Percentiles rank a stretch among this genome's conserved stretches.
phyloP scores from a whole-genome alignment of 2,329 filamentous ascomycete genomes.

The Chaetomium strumarium region DNA sequence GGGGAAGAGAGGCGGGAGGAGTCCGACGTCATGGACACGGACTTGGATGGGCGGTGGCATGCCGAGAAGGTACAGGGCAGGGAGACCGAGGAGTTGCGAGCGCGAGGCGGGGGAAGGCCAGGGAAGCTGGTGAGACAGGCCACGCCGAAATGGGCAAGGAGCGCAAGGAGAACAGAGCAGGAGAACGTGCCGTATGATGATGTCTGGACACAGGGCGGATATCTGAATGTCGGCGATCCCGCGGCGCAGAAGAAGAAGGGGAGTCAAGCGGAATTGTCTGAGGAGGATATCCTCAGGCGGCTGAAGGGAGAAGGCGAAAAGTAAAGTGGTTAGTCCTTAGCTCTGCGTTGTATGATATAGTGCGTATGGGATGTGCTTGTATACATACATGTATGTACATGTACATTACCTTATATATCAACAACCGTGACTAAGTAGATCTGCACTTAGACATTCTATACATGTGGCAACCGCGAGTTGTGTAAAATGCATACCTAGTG shows the following conservation, averaged over 20 bases:
- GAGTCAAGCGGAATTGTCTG: background rate
- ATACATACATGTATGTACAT: too few relatives aligned
- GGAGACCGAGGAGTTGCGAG: background rate
- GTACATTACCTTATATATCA: background rate
- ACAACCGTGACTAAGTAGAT: too few relatives aligned
- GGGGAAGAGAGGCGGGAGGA: background rate
- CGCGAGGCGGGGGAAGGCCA: background rate
- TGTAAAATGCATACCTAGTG: too few relatives aligned
- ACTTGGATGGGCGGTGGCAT: too few relatives aligned
- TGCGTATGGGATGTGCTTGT: constrained; percentile 3
- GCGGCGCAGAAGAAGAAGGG: background rate
- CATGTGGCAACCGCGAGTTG: too few relatives aligned
- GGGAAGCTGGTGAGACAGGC: background rate
- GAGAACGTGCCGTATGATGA: background rate
- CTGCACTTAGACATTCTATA: too few relatives aligned
- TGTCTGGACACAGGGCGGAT: constrained; percentile 1
- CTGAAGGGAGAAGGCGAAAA: constrained; percentile 1
- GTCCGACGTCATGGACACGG: background rate
- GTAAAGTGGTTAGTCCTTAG: background rate
- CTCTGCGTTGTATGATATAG: constrained; percentile 2
- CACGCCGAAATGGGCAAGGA: background rate
- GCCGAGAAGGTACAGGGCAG: background rate
- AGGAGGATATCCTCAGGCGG: constrained; percentile 9
- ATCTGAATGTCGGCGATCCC: background rate
- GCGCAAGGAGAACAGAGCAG: background rate